Base-by-base conservation (phyloP, 2,329 filamentous ascomycete species). In the Colletotrichum lupini region DNA sequence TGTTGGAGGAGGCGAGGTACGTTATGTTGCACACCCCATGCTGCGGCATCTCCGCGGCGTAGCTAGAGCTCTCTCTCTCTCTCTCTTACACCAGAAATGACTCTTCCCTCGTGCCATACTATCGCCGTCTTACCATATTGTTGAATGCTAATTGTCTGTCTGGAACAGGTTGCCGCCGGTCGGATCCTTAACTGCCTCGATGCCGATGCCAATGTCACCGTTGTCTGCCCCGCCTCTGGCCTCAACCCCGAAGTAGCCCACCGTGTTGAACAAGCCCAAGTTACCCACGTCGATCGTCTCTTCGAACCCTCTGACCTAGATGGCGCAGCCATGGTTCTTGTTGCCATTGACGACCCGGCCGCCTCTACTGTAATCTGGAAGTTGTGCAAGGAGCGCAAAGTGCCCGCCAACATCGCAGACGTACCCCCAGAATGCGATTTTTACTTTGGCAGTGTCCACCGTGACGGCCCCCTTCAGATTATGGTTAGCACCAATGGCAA, bases 401-500 rank as follows among this genome's bases (percentile, higher is more conserved):
- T 98, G 76, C 91, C 95, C 6, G 95, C 95, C 70, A 99, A 99
- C 83, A 98, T 99, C 76, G 97, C 97, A 77, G 97, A 99, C 81
- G 97, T 99, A 4, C 97, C 97, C 0, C 90, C 95, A 0, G 97
- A 99, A 82, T 99, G 97, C 83, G 97, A 99, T 80, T 99, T 99
- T 81, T 99, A 98, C 87, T 99, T 99, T 85, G 97, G 97, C 75
- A 97, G 94, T 81, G 92, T 98, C 52, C 94, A 99, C 84, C 92
- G 97, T 63, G 97, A 99, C 81, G 97, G 97, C 0, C 97, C 97
- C 6, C 84, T 99, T 74, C 97, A 99, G 86, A 93, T 99, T 79
- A 99, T 99, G 97, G 96, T 99, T 77, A 97, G 94, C 85, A 99
- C 97, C 46, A 99, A 98, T 81, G 97, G 97, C 65, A 98, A 98